These are phyloP conservation scores for Aulographum hederae DNA, from an alignment of 2,329 filamentous ascomycete genomes.

Conservation along the genomic window DNA sequence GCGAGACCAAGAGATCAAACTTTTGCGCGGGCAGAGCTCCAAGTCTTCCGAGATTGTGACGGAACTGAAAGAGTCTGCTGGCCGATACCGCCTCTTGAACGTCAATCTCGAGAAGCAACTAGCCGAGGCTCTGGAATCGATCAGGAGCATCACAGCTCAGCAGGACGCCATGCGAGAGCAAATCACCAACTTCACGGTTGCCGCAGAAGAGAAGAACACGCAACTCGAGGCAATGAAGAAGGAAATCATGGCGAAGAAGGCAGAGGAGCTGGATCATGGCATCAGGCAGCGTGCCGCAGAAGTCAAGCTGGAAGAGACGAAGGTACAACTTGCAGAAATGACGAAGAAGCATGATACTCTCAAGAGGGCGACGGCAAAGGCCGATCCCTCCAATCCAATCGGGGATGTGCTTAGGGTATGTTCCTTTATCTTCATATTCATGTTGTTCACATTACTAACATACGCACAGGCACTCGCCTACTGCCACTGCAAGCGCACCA, in stretches of 20 bases:
- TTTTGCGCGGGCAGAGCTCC: constrained; percentile 62
- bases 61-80: constrained; percentile 80
- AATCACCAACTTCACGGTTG: constrained; percentile 49
- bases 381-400: too few relatives aligned
- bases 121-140: constrained; percentile 61
- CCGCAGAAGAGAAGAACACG: constrained; percentile 51
- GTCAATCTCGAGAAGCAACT: constrained; percentile 84
- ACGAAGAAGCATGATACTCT: constrained; percentile 72
- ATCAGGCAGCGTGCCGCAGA: constrained; percentile 41
- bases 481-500: constrained; percentile 80
- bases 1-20: constrained; percentile 60
- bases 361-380: constrained; percentile 63
- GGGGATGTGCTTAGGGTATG: constrained; percentile 76
- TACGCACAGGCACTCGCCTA: constrained; percentile 48
- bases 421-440: constrained; percentile 13
- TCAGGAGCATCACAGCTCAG: constrained; percentile 51
- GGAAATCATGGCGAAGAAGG: constrained; percentile 47
- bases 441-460: constrained; percentile 16
- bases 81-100: constrained; percentile 54
- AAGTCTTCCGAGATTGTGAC: constrained; percentile 90
- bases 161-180: constrained; percentile 59
- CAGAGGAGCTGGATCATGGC: constrained; percentile 44
- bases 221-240: constrained; percentile 64
- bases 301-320: constrained; percentile 61
- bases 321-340: constrained; percentile 56